These are phyloP conservation scores for Chernovozyma aurita DNA, from an alignment of 1,139 yeast genomes.

Conservation along the genomic window DNA sequence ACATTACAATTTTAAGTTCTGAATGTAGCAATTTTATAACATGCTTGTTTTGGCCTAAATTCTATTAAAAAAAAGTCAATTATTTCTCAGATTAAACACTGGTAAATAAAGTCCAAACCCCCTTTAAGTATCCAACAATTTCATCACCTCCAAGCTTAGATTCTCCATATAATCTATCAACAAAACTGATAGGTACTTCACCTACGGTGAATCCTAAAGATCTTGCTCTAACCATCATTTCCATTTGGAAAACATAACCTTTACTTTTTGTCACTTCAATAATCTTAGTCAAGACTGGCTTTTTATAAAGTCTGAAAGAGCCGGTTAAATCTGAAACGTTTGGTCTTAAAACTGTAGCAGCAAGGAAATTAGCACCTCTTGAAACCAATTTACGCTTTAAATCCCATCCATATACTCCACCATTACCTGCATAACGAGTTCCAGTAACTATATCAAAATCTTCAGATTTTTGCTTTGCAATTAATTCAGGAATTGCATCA, in stretches of 20 bases:
- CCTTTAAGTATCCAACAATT: constrained; percentile 72
- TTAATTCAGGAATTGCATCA: constrained; percentile 73
- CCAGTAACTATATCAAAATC: constrained; percentile 82
- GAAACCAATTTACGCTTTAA: constrained; percentile 75
- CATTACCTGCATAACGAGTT: constrained; percentile 76
- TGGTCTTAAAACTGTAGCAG: constrained; percentile 69
- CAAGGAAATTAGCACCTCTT: constrained; percentile 78
- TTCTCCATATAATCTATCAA: constrained; percentile 78
- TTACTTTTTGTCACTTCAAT: constrained; percentile 69
- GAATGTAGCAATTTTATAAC: too few relatives aligned
- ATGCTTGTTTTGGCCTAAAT: too few relatives aligned
- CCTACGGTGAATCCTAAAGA: constrained; percentile 67
- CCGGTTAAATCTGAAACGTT: constrained; percentile 76
- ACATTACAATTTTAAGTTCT: too few relatives aligned
- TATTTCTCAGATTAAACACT: too few relatives aligned
- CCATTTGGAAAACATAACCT: constrained; percentile 88
- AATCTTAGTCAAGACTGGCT: constrained; percentile 61
- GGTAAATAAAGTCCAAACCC: constrained; percentile 66
- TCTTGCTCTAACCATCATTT: constrained; percentile 83
- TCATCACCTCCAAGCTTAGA: constrained; percentile 80
- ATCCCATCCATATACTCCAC: constrained; percentile 87
- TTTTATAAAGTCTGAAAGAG: constrained; percentile 72
- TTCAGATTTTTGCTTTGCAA: constrained; percentile 60
- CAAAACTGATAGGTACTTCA: constrained; percentile 77
- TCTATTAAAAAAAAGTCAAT: too few relatives aligned